Conservation (phyloP, 2,329 filamentous ascomycete genomes). For the Talaromyces pinophilus region DNA sequence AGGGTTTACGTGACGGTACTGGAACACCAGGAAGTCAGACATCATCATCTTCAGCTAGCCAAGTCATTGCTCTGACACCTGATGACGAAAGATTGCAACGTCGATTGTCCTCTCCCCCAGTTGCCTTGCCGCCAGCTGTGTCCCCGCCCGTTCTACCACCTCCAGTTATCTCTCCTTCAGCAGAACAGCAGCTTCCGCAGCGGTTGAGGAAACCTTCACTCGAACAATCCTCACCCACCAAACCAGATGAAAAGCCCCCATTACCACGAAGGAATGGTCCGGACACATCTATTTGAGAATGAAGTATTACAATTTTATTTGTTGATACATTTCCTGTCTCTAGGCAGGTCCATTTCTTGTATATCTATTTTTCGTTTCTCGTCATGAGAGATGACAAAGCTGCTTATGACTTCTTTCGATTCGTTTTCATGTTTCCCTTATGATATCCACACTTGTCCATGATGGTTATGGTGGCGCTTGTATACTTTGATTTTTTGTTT, state of each 20-base stretch:
- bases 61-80: slow-evolving; percentile 21
- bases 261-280: background rate
- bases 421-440: slow-evolving; percentile 1
- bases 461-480: slow-evolving; percentile 16
- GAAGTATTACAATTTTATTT: background rate
- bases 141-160: background rate
- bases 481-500: background rate
- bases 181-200: slow-evolving; percentile 13
- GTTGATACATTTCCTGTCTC: background rate
- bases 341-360: slow-evolving; percentile 4
- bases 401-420: background rate
- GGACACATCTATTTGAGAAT: slow-evolving; percentile 1
- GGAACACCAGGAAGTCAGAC: slow-evolving; percentile 32
- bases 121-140: background rate
- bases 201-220: slow-evolving; percentile 5
- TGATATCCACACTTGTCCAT: slow-evolving; percentile 15
- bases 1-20: slow-evolving; percentile 30
- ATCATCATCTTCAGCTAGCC: slow-evolving; percentile 33
- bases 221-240: background rate
- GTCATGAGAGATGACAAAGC: background rate
- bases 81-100: slow-evolving; percentile 17
- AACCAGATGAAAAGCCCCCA: background rate
- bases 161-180: background rate
- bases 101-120: background rate
- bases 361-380: slow-evolving; percentile 1